Percentiles rank a stretch among this genome's conserved stretches.
These are phyloP conservation scores for Colletotrichum neosansevieriae DNA, from an alignment of 2,329 filamentous ascomycete genomes.

Conservation along the genomic window DNA sequence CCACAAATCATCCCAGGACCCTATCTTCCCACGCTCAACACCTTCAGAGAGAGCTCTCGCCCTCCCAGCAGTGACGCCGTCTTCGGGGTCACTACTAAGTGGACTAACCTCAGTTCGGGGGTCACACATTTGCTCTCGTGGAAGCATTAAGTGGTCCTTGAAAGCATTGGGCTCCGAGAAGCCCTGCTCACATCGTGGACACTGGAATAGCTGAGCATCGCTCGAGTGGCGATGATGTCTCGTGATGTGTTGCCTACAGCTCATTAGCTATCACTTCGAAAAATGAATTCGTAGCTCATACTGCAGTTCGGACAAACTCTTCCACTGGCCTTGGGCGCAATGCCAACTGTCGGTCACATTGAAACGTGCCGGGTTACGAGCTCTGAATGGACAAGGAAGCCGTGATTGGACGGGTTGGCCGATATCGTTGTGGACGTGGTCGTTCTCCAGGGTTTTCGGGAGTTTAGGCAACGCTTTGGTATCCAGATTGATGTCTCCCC, in stretches of 20 bases:
- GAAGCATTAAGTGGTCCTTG: conserved; percentile 53
- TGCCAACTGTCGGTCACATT: conserved; percentile 59
- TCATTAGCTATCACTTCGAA: neutral
- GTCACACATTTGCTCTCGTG: conserved; percentile 57
- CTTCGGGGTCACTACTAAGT: conserved; percentile 1
- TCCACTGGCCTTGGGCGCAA: conserved; percentile 57
- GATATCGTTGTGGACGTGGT: too few species aligned
- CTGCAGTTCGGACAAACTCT: conserved; percentile 53
- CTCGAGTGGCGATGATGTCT: conserved; percentile 57
- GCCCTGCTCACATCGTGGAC: conserved; percentile 54
- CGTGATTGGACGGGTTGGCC: too few species aligned
- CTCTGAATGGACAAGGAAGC: conserved; percentile 55
- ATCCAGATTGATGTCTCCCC: neutral
- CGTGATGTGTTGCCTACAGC: conserved; percentile 54
- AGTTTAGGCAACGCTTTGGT: neutral
- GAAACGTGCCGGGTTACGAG: conserved; percentile 58
- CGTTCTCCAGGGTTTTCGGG: too few species aligned
- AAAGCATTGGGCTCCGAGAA: conserved; percentile 53
- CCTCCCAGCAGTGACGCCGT: conserved; percentile 15
- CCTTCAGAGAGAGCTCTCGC: conserved; percentile 10
- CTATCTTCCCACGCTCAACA: neutral
- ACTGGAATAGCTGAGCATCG: conserved; percentile 51
- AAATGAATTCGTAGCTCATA: neutral
- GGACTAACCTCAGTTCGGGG: neutral
- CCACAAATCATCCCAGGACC: conserved; percentile 34